These are phyloP conservation scores for Saccharomycopsis fibuligera DNA, from an alignment of 805 yeast genomes.

Conservation along the genomic window DNA sequence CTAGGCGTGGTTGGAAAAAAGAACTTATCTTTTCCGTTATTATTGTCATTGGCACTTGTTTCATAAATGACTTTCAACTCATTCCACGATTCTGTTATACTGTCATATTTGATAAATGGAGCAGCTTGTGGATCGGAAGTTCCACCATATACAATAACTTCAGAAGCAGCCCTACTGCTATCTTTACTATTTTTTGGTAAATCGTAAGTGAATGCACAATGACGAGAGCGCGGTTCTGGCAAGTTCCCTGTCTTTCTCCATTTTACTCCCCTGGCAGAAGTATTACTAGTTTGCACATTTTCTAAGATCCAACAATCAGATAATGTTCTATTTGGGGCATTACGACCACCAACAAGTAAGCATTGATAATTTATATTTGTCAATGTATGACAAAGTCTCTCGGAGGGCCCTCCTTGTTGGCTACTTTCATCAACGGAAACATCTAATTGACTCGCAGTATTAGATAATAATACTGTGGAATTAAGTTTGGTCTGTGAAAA, in stretches of 20 bases:
- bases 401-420: constrained; percentile 20
- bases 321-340: constrained; percentile 46
- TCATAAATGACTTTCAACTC: neutral
- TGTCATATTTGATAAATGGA: constrained; percentile 5
- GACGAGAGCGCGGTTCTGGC: constrained; percentile 29
- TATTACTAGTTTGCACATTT: constrained; percentile 2
- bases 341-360: constrained; percentile 63
- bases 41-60: constrained; percentile 7
- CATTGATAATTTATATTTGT: constrained; percentile 24
- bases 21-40: neutral
- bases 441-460: neutral
- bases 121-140: neutral
- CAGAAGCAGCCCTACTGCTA: neutral
- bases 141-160: constrained; percentile 2
- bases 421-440: neutral
- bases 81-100: constrained; percentile 5
- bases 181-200: neutral
- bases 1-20: neutral
- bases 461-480: constrained; percentile 17
- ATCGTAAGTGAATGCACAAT: neutral
- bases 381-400: constrained; percentile 56
- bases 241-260: constrained; percentile 40
- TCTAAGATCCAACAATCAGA: constrained; percentile 38
- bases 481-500: constrained; percentile 33
- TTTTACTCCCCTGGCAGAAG: constrained; percentile 7